phyloP scores from a whole-genome alignment of 495 filamentous ascomycete species.

The Daldinia concentrica region DNA sequence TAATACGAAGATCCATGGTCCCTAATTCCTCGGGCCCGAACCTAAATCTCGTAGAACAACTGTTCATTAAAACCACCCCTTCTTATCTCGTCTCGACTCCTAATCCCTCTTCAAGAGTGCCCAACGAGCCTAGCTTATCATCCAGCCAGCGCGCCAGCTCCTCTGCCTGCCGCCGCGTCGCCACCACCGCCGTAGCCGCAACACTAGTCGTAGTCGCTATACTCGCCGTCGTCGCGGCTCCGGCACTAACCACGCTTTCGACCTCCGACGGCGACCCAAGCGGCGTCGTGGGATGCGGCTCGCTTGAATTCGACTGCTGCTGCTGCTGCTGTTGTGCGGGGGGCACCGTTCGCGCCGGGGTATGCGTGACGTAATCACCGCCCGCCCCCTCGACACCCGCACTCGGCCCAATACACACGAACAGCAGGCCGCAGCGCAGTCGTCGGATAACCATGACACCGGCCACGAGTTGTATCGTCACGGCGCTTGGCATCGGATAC shows the following conservation, averaged over 20 bases:
- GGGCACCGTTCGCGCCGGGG: slow-evolving; percentile 21
- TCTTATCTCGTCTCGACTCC: slow-evolving; percentile 40
- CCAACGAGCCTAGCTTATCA: slow-evolving; percentile 51
- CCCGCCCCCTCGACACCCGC: slow-evolving; percentile 9
- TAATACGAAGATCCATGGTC: background rate
- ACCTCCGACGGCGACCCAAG: slow-evolving; percentile 51
- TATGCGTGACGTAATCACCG: slow-evolving; percentile 4
- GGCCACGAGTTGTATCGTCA: slow-evolving; percentile 59
- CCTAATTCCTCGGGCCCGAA: background rate
- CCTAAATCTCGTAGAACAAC: background rate
- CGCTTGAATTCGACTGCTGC: slow-evolving; percentile 10
- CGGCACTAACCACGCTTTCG: slow-evolving; percentile 45
- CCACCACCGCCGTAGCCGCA: slow-evolving; percentile 46
- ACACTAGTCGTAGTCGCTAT: slow-evolving; percentile 38
- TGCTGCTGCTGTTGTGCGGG: slow-evolving; percentile 10
- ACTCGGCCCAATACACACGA: slow-evolving; percentile 62
- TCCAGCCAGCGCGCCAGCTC: slow-evolving; percentile 59
- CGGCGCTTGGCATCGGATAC: slow-evolving; percentile 28
- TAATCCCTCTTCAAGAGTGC: slow-evolving; percentile 56
- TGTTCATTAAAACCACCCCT: background rate
- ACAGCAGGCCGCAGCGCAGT: slow-evolving; percentile 60
- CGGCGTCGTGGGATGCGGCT: slow-evolving; percentile 31
- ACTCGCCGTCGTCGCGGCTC: slow-evolving; percentile 47
- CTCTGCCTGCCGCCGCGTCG: slow-evolving; percentile 57
- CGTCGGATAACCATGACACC: slow-evolving; percentile 59